Conservation (phyloP, 2,329 filamentous ascomycete genomes). For the Aspergillus clavatus region DNA sequence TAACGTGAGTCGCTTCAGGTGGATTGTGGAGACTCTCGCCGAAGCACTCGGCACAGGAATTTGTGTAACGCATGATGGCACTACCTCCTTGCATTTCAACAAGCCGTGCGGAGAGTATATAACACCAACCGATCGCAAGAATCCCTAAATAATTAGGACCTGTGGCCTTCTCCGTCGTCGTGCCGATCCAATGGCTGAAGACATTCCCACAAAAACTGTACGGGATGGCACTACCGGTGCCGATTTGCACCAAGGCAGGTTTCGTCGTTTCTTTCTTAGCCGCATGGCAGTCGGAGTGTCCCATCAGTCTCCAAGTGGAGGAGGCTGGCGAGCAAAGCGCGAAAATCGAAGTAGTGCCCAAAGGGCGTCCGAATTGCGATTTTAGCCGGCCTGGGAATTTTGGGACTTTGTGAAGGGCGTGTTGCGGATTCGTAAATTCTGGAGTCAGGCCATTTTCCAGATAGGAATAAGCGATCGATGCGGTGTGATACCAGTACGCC, state of each 20-base stretch:
- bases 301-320: conserved; percentile 7
- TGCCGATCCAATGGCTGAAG: conserved; percentile 7
- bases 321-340: conserved; percentile 7
- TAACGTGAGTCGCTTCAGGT: background rate
- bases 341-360: background rate
- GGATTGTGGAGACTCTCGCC: background rate
- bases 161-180: background rate
- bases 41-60: background rate
- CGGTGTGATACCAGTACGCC: conserved; percentile 11
- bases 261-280: conserved; percentile 5
- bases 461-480: conserved; percentile 3
- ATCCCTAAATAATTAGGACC: conserved; percentile 10
- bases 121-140: conserved; percentile 13
- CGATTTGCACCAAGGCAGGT: conserved; percentile 1
- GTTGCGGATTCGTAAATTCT: conserved; percentile 8
- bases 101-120: conserved; percentile 13
- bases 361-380: background rate
- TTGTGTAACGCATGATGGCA: conserved; percentile 11
- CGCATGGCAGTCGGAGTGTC: conserved; percentile 5
- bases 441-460: conserved; percentile 2
- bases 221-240: conserved; percentile 5
- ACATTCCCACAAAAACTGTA: conserved; percentile 4
- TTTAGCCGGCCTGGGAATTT: too few species aligned
- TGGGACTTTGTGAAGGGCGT: conserved; percentile 9
- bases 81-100: conserved; percentile 10